These are phyloP conservation scores for Rhododendron griersonianum DNA, from an alignment of 148 eudicot genomes.

Conservation along the genomic window DNA sequence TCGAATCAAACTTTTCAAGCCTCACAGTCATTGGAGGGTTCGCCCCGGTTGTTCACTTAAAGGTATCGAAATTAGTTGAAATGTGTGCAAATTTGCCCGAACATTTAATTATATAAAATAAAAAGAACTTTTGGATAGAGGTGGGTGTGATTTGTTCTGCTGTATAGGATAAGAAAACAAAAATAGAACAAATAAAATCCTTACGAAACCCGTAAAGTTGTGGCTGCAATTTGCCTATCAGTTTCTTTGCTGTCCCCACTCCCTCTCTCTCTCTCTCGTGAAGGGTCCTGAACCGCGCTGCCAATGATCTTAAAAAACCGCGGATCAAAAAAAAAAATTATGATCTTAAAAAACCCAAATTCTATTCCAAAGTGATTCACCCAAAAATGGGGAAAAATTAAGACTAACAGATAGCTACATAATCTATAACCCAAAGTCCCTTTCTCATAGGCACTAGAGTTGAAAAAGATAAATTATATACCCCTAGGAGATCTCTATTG, in stretches of 20 bases:
- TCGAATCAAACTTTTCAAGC: no score
- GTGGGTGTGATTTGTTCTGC: not conserved
- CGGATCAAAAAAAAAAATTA: no score
- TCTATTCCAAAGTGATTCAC: constrained; percentile 8
- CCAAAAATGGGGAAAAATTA: not conserved
- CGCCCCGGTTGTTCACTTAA: no score
- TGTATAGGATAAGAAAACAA: not conserved
- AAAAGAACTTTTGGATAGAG: not conserved
- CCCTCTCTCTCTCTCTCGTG: not conserved
- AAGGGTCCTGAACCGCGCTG: not conserved
- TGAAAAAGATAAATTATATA: not conserved
- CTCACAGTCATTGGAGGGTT: no score
- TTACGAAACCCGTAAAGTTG: not conserved
- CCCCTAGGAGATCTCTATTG: not conserved
- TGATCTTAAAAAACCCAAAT: not conserved
- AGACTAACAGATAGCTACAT: not conserved
- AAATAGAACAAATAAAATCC: not conserved
- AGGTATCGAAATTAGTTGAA: fast-evolving
- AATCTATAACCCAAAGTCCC: not conserved
- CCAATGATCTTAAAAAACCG: constrained; percentile 1
- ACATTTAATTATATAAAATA: no score
- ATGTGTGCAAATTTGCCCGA: no score
- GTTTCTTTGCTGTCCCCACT: not conserved
- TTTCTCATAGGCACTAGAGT: not conserved
- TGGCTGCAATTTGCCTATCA: not conserved